Percentiles rank a stretch among this genome's conserved stretches.
Evolutionary conservation across 495 filamentous ascomycete genomes (phyloP).

Genomic region (Daldinia vernicosa): DNA sequence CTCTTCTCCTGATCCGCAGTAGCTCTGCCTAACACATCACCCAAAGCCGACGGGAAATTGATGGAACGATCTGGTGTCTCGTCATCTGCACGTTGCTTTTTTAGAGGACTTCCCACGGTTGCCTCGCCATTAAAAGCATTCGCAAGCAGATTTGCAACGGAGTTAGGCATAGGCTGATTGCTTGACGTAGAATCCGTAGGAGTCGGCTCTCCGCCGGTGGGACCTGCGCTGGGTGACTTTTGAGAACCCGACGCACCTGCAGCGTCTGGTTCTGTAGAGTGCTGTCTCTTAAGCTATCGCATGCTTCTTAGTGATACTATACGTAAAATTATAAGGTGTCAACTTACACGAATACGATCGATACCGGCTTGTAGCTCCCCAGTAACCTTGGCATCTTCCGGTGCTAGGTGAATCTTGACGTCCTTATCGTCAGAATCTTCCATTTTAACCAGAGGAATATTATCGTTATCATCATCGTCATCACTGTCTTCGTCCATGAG

Average conservation of each 20-base stretch:
- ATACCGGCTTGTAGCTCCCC: constrained; percentile 92
- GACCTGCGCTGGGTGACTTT: constrained; percentile 53
- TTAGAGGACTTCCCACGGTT: constrained; percentile 79
- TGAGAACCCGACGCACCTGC: constrained; percentile 49
- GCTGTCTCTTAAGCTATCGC: constrained; percentile 88
- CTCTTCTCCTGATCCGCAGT: constrained; percentile 51
- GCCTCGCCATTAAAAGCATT: constrained; percentile 58
- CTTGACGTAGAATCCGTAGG: constrained; percentile 50
- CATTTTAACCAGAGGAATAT: constrained; percentile 65
- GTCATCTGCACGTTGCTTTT: constrained; percentile 79
- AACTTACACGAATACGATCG: constrained; percentile 86
- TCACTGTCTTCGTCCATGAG: constrained; percentile 66
- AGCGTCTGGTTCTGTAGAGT: constrained; percentile 80
- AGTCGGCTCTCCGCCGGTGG: constrained; percentile 44
- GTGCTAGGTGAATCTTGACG: constrained; percentile 63
- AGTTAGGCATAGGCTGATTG: constrained; percentile 44
- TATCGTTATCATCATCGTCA: constrained; percentile 80
- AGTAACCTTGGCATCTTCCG: constrained; percentile 82
- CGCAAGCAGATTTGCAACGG: constrained; percentile 54
- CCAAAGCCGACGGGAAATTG: constrained; percentile 53
- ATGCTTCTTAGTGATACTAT: constrained; percentile 37
- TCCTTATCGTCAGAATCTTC: constrained; percentile 80
- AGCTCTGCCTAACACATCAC: constrained; percentile 57
- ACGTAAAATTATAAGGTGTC: neutral
- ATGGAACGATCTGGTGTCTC: constrained; percentile 62